Base-by-base conservation (phyloP, 768 basidiomycete species). In the Agaricus subrufescens region DNA sequence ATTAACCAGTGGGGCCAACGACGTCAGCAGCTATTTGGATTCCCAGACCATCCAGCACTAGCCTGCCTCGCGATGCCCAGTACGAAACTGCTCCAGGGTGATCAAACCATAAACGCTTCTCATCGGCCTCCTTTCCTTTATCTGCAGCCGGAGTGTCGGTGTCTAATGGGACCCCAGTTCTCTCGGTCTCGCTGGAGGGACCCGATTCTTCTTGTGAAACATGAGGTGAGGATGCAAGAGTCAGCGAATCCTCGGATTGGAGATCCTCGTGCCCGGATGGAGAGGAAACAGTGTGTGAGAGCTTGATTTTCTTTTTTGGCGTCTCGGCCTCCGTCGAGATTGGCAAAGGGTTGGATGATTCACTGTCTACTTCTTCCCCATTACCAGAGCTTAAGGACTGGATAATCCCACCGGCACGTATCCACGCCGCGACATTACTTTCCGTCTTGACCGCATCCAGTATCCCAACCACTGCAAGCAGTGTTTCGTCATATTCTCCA, bases 381-480 rank as follows among this genome's bases (percentile, higher is more conserved):
- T 25, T 37, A 4, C 44, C 40, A n/a, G 26, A 11, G 4, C 30
- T 47, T 15, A 56, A 39, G 9, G 58, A 56, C 3, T 50, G 53
- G 15, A 68, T 39, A 23, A 87, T 67, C 0, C 85, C 85, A 1
- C 86, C 85, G 29, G 64, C 61, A 15, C 77, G 75, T 54, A 89
- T 74, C 89, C 89, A 90, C 19, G 76, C 81, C 0, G 86, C 82
- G 25, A 90, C 79, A 60, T 86, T 89, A 54, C 69, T 74, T 68
- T 89, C 81, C 47, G 62, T 51, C 66, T 83, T 85, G 12, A 85
- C 59, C 12, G 69, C 73, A 46, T 88, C 85, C 25, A 91, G 68
- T 12, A 90, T 72, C 7, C 89, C 89, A 12, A 89, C 70, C 10
- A 89, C 77, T 0, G 85, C 86, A 1, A 91, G 75, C 11, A 87